Base-by-base conservation (phyloP, 192 early-diverging fungal species). In the Dimargaris cristalligena region DNA sequence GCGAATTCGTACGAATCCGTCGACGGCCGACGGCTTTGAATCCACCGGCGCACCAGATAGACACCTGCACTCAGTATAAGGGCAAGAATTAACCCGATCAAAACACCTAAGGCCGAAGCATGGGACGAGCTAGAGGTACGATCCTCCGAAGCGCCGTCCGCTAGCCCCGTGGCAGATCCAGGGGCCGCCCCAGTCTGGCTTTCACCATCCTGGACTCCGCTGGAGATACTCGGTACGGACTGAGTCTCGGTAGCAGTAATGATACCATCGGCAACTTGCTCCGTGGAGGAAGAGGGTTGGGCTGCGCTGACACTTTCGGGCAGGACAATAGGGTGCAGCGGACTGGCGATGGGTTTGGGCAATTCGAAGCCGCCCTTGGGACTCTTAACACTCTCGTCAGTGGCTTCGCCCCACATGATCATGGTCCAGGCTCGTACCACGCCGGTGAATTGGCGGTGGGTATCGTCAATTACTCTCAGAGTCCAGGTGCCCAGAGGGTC, bases 401-500 rank as follows among this genome's bases (percentile, higher is more conserved):
- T 68, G 61, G 68, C 63, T 65, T 89, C 81, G 38, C 87, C 87
- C 67, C 73, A 86, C 29, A 89, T 66, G 18, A 72, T 78, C 41
- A 89, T 65, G 46, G 70, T 68, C 88, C 89, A 91, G 9, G 78
- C 70, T 3, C 74, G 64, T 34, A 90, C 70, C 32, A 61, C 73
- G 14, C 88, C 86, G 1, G 64, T 65, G 35, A 64, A 60, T 2
- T 75, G 54, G 2, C 76, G 71, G 67, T 81, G 74, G 16, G 61
- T 71, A 1, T 71, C 67, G 64, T 91, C 87, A n/a, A 76, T 73
- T 22, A 90, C 76, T 9, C 69, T 66, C 32, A 90, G 61, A 18
- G 72, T 78, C 95, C 95, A 99, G 30, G 70, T 64, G 51, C 95
- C 93, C 0, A 85, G 67, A 18, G 88, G 86, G 34, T 85, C 65